These are phyloP conservation scores for Galerina marginata DNA, from an alignment of 768 basidiomycete species.

Conservation along the genomic window DNA sequence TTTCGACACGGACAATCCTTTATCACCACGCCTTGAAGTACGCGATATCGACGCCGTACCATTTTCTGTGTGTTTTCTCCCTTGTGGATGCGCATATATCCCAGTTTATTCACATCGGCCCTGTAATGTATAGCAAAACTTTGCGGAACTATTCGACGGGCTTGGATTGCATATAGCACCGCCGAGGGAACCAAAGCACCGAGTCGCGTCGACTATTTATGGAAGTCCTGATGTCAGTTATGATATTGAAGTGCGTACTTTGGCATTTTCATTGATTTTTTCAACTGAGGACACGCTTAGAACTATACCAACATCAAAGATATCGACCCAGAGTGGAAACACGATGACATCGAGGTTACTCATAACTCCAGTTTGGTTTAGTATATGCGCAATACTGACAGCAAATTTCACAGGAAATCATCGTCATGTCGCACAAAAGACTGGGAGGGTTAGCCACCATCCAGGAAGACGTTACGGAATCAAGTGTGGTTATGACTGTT, in stretches of 20 bases:
- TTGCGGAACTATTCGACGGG: slow-evolving; percentile 34
- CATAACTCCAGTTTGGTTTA: background rate
- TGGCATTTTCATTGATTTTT: background rate
- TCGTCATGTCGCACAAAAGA: slow-evolving; percentile 49
- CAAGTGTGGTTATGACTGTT: slow-evolving; percentile 23
- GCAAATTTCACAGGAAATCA: slow-evolving; percentile 44
- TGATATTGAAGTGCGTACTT: slow-evolving; percentile 42
- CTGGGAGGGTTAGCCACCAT: slow-evolving; percentile 37
- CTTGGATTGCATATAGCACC: slow-evolving; percentile 20
- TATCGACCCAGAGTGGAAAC: slow-evolving; percentile 49
- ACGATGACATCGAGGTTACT: slow-evolving; percentile 55
- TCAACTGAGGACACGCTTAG: slow-evolving; percentile 26
- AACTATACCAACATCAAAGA: slow-evolving; percentile 47
- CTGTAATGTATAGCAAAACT: slow-evolving; percentile 32
- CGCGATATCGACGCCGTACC: slow-evolving; percentile 26
- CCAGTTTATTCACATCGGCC: background rate
- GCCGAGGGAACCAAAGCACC: background rate
- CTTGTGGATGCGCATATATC: slow-evolving; percentile 15
- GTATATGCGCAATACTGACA: background rate
- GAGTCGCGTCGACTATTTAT: background rate
- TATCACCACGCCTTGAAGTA: slow-evolving; percentile 25
- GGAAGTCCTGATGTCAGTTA: slow-evolving; percentile 39
- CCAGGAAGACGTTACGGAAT: slow-evolving; percentile 32
- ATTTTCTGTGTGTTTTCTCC: slow-evolving; percentile 21
- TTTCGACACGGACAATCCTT: background rate